phyloP scores from a whole-genome alignment of 31 red algal species.

The Porphyra umbilicalis region DNA sequence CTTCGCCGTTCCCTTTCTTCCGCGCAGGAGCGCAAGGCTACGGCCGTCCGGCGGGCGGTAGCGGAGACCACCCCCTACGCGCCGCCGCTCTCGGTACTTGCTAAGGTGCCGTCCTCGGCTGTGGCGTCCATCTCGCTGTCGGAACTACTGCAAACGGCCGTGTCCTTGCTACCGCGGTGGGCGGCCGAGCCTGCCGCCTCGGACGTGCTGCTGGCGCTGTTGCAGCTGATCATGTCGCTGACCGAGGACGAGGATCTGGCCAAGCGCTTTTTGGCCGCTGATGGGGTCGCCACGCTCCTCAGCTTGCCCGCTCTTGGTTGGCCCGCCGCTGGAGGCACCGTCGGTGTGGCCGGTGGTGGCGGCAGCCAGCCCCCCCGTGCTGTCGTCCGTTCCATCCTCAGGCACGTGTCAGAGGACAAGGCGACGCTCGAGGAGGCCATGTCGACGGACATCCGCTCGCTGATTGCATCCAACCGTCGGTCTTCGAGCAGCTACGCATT shows the following conservation, averaged over 20 bases:
- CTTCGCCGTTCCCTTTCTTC: not conserved
- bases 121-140: not conserved
- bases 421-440: not conserved
- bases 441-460: not conserved
- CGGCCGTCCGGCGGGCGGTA: not conserved
- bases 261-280: not conserved
- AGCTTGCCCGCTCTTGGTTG: not conserved
- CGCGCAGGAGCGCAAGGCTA: not conserved
- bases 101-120: not conserved
- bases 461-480: not conserved
- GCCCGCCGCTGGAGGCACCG: not conserved
- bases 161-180: not conserved
- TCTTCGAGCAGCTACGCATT: not conserved
- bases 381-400: not conserved
- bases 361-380: not conserved
- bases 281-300: not conserved
- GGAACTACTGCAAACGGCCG: not conserved
- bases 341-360: not conserved
- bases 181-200: not conserved
- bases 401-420: not conserved
- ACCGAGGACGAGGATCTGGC: not conserved
- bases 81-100: not conserved
- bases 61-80: not conserved
- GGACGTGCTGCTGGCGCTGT: not conserved
- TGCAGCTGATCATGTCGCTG: not conserved